These are phyloP conservation scores for Rhizophagus sp. DNA, from an alignment of 192 early-diverging fungal genomes.

Conservation along the genomic window DNA sequence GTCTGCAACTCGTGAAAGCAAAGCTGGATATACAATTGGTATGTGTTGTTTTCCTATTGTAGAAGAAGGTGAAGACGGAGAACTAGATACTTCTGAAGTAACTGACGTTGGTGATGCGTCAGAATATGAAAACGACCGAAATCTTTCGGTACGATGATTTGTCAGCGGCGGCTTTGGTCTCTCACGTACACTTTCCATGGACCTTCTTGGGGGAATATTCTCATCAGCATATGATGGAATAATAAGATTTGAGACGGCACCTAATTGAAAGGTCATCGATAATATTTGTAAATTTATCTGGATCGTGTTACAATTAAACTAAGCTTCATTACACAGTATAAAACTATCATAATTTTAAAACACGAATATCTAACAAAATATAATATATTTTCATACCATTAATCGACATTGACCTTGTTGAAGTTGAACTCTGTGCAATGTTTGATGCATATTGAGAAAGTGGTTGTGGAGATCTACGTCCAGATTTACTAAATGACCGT, in stretches of 20 bases:
- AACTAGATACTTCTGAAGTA: constrained; percentile 16
- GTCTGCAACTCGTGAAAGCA: constrained; percentile 70
- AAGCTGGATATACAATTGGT: constrained; percentile 70
- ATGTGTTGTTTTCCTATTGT: background rate
- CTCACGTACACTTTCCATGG: constrained; percentile 39
- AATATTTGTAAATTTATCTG: constrained; percentile 20
- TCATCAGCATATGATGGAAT: constrained; percentile 10
- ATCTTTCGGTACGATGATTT: constrained; percentile 7
- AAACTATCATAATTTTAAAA: background rate
- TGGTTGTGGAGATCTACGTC: background rate
- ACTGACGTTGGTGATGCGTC: constrained; percentile 23
- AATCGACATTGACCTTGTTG: background rate
- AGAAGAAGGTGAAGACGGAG: constrained; percentile 19
- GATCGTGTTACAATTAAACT: constrained; percentile 4
- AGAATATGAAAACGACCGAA: constrained; percentile 34
- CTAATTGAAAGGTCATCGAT: constrained; percentile 20
- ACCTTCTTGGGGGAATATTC: constrained; percentile 1
- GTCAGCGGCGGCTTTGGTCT: constrained; percentile 15
- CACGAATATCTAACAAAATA: background rate
- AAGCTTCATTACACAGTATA: background rate
- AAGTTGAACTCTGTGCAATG: background rate
- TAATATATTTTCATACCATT: constrained; percentile 4
- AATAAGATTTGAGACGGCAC: constrained; percentile 17
- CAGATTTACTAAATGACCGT: background rate
- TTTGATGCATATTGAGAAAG: background rate